These are phyloP conservation scores for Plasmodium reichenowi DNA, from an alignment of 169 alveolate species.

Conservation along the genomic window DNA sequence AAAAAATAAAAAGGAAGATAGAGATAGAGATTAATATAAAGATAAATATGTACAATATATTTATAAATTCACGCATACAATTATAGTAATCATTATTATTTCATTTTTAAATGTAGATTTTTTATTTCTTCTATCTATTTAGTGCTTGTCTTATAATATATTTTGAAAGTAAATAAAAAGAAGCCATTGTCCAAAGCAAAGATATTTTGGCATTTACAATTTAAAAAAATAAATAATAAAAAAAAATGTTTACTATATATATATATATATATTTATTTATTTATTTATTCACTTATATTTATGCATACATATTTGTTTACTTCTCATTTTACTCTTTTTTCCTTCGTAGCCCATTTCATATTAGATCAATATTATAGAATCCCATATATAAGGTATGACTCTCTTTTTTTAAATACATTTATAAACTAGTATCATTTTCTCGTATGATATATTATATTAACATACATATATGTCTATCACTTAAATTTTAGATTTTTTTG, in stretches of 20 bases:
- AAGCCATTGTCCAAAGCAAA: neutral
- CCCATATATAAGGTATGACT: conserved; percentile 18
- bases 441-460: neutral
- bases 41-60: too few species aligned
- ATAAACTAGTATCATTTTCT: too few species aligned
- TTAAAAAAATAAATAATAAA: neutral
- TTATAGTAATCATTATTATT: too few species aligned
- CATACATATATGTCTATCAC: neutral
- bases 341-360: conserved; percentile 25
- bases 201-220: neutral
- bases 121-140: conserved; percentile 43
- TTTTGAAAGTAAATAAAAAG: conserved; percentile 49
- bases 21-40: too few species aligned
- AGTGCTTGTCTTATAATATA: conserved; percentile 45
- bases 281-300: conserved; percentile 15
- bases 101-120: conserved; percentile 23
- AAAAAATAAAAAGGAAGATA: too few species aligned
- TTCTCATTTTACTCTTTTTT: neutral
- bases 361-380: conserved; percentile 16
- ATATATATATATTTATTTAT: too few species aligned
- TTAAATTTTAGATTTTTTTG: conserved; percentile 17
- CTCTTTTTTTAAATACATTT: neutral
- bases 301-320: conserved; percentile 1
- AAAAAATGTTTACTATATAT: neutral
- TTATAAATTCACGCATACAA: too few species aligned